A percentile compares a stretch with the other conserved stretches of the same genome.
Conservation (phyloP, 73 alveolate species). For the Stentor coeruleus region DNA sequence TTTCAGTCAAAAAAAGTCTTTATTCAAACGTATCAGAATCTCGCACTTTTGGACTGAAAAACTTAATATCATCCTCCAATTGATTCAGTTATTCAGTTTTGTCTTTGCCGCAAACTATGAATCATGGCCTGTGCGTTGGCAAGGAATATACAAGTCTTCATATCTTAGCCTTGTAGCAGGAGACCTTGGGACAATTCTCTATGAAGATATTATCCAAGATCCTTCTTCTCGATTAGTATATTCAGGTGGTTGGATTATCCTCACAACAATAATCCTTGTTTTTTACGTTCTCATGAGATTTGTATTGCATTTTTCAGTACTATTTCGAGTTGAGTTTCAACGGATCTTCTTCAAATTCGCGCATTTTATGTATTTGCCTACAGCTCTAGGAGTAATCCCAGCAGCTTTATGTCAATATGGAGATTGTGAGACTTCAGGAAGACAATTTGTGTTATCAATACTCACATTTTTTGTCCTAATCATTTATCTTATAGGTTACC, state of each 20-base stretch:
- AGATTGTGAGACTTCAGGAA: neutral
- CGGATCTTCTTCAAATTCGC: neutral
- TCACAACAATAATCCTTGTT: neutral
- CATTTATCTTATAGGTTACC: neutral
- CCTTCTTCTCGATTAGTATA: neutral
- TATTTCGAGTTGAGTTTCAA: neutral
- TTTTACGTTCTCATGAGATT: neutral
- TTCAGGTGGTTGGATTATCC: neutral
- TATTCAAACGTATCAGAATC: too few relatives aligned
- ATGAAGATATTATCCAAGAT: neutral
- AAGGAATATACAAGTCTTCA: neutral
- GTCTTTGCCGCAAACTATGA: constrained; percentile 1
- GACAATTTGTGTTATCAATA: neutral
- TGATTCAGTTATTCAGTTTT: neutral
- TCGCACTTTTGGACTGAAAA: too few relatives aligned
- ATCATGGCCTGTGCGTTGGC: neutral
- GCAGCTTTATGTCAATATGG: neutral
- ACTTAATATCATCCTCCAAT: too few relatives aligned
- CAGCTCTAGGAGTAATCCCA: neutral
- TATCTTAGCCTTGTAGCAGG: neutral
- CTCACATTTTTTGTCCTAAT: neutral
- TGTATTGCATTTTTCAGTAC: neutral
- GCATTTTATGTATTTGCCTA: neutral
- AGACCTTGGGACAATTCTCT: neutral
- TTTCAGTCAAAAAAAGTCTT: too few relatives aligned